Conservation (phyloP, 192 early-diverging fungal species). For the Funneliformis geosporum region DNA sequence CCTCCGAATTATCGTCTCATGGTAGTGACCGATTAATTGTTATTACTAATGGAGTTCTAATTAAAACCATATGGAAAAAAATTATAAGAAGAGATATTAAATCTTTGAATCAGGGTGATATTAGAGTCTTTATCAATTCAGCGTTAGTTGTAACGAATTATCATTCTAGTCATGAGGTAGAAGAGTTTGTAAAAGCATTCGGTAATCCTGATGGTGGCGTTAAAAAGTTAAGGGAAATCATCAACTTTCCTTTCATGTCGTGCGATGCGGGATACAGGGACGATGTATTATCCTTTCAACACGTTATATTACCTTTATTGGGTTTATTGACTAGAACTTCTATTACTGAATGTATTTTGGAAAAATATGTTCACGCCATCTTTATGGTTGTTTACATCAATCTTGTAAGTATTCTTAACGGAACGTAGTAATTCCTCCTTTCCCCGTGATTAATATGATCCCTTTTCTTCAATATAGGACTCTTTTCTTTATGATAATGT, state of each 20-base stretch:
- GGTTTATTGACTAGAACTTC: conserved; percentile 38
- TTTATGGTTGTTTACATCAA: conserved; percentile 40
- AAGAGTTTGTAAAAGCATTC: conserved; percentile 35
- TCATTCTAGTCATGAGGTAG: not conserved
- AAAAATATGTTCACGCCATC: conserved; percentile 34
- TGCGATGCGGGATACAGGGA: conserved; percentile 26
- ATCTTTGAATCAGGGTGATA: conserved; percentile 20
- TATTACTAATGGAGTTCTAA: not conserved
- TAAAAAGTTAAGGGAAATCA: conserved; percentile 32
- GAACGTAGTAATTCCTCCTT: no score
- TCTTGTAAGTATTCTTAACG: not conserved
- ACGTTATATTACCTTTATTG: conserved; percentile 37
- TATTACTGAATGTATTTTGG: conserved; percentile 40
- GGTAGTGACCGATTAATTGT: conserved; percentile 15
- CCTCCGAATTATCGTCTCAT: not conserved
- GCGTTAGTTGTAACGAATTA: no score
- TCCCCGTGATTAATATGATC: not conserved
- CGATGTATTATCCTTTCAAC: conserved; percentile 38
- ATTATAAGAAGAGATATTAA: not conserved
- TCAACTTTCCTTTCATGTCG: conserved; percentile 27
- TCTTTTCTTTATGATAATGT: conserved; percentile 28
- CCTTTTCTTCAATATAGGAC: conserved; percentile 31
- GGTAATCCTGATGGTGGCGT: conserved; percentile 18
- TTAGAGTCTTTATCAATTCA: conserved; percentile 30
- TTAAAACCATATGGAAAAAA: not conserved